Percentiles rank a stretch among this genome's conserved stretches.
Conservation (phyloP, 495 filamentous ascomycete species). For the Hyaloscypha variabilis region DNA sequence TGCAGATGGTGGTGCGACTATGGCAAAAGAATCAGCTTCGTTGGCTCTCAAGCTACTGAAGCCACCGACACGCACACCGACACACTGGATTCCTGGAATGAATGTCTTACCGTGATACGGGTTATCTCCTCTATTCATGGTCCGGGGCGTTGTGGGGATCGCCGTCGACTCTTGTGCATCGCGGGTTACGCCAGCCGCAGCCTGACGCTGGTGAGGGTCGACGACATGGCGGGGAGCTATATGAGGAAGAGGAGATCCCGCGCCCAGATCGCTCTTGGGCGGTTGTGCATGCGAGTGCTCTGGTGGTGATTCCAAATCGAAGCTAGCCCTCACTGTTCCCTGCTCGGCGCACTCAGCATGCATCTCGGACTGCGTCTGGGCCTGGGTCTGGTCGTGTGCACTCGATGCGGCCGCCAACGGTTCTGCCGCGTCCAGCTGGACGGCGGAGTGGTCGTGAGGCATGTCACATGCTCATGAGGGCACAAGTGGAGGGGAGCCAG, state of each 20-base stretch:
- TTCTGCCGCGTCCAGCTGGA: conserved; percentile 18
- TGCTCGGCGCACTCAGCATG: conserved; percentile 2
- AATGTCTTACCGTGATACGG: conserved; percentile 17
- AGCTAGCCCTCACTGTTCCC: background rate
- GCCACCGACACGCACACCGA: background rate
- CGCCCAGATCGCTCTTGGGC: background rate
- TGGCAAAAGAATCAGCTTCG: conserved; percentile 17
- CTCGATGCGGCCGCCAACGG: background rate
- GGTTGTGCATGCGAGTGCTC: background rate
- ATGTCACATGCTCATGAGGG: conserved; percentile 14
- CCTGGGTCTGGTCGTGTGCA: conserved; percentile 14
- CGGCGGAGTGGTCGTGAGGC: conserved; percentile 17
- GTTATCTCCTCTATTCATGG: background rate
- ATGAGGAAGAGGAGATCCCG: no score
- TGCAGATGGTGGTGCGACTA: conserved; percentile 16
- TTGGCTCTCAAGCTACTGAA: background rate
- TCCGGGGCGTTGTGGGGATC: background rate
- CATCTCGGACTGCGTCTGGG: background rate
- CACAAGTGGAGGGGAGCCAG: background rate
- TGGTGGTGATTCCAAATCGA: conserved; percentile 2
- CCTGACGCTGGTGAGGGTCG: background rate
- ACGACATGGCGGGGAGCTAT: conserved; percentile 1
- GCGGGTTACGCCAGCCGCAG: conserved; percentile 12
- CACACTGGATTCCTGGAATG: background rate
- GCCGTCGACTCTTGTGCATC: background rate